A percentile compares a stretch with the other conserved stretches of the same genome.
Evolutionary conservation across 106 monocot genomes (phyloP).

Genomic region (Hemerocallis citrina): DNA sequence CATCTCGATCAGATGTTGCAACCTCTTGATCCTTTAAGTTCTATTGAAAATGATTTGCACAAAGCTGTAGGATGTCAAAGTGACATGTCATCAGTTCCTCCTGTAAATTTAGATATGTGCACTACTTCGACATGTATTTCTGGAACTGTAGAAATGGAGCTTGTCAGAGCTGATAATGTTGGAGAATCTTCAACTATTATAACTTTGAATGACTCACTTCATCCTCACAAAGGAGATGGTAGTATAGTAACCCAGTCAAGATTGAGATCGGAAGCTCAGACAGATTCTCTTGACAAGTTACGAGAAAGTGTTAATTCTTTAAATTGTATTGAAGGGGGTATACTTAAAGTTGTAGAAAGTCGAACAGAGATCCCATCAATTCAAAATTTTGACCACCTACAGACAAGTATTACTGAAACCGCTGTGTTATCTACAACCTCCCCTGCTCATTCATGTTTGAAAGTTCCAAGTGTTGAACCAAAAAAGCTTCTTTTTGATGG

Average conservation of each 20-base stretch:
- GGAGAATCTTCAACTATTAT: constrained; percentile 1
- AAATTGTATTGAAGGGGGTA: background rate
- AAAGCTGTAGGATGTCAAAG: background rate
- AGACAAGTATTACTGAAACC: background rate
- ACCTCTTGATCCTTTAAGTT: background rate
- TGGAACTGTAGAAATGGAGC: too few relatives aligned
- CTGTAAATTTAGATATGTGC: background rate
- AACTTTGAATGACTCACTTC: background rate
- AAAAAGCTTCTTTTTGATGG: constrained; percentile 20
- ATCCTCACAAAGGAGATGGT: background rate
- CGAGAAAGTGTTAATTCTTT: background rate
- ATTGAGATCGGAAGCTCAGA: constrained; percentile 1
- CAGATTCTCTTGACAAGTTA: background rate
- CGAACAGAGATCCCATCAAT: background rate
- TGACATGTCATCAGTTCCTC: background rate
- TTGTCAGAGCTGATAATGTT: constrained; percentile 8
- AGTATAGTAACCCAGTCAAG: constrained; percentile 8
- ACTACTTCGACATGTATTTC: too few relatives aligned
- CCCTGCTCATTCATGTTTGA: constrained; percentile 4
- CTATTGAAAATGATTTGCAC: background rate
- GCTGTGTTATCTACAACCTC: background rate
- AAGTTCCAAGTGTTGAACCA: constrained; percentile 9
- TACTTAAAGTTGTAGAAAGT: background rate
- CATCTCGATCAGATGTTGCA: background rate
- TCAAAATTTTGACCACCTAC: background rate